phyloP scores from a whole-genome alignment of 129 eudicot species.

The Deinandra increscens region DNA sequence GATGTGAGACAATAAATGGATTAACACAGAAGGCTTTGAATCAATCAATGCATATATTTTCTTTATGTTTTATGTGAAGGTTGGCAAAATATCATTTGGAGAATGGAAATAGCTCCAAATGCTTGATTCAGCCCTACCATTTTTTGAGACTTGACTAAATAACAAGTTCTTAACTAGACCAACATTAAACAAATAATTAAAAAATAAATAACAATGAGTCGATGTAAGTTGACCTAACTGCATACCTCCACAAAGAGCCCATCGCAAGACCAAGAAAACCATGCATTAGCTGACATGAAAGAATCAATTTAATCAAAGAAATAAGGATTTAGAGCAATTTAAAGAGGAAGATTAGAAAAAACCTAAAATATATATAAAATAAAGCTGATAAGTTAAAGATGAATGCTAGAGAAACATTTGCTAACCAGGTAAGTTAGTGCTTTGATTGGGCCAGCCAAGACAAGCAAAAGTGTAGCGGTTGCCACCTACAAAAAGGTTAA shows the following conservation, averaged over 20 bases:
- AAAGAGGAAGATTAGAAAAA: not conserved
- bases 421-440: constrained; percentile 82
- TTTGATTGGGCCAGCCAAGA: constrained; percentile 86
- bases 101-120: not conserved
- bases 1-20: constrained; percentile 8
- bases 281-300: constrained; percentile 62
- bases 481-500: constrained; percentile 58
- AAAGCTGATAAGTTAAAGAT: not conserved
- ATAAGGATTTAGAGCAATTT: not conserved
- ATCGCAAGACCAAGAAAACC: constrained; percentile 87
- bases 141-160: not conserved
- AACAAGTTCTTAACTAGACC: not conserved
- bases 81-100: not conserved
- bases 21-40: not conserved
- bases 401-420: constrained; percentile 1
- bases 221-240: constrained; percentile 11
- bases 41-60: not conserved
- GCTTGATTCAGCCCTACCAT: not conserved
- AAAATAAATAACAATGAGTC: not conserved
- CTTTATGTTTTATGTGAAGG: not conserved
- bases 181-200: not conserved
- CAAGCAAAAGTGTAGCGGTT: constrained; percentile 67
- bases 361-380: constrained; percentile 6
- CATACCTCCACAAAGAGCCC: constrained; percentile 94
- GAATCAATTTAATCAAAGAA: not conserved